Base-by-base conservation (phyloP, 306 rosid genomes). In the Vigna mungo region DNA sequence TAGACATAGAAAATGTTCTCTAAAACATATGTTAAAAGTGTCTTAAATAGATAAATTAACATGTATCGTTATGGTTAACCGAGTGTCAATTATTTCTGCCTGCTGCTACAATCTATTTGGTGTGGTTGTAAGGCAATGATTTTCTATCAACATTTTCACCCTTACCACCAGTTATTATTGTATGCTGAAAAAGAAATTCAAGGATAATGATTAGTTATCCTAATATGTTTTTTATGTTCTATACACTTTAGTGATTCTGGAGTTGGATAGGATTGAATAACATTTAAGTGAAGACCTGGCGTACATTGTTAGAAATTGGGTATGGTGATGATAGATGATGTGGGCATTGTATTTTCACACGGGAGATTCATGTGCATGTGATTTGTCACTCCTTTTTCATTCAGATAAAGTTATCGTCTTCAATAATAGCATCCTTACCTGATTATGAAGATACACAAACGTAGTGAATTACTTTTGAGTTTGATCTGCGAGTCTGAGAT, bases 401-500 rank as follows among this genome's bases (percentile, higher is more conserved):
- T 56, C 15, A 17, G 54, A 56, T 44, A 34, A 12, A 36, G 20
- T 41, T 43, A 34, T 54, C 71, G 23, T 78, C 37, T 78, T 17
- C 70, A 20, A 37, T 10, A 21, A 2, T 20, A 37, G 47, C 14
- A 44, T 75, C 36, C 9, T 25, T 4, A 66, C 17, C 53, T 9
- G 20, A 54, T 54, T 41, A 6, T 17, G 53, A 7, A 9, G 30
- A 36, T 14, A 30, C 49, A 13, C 32, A 23, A 56, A 46, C 60
- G 32, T 58, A 12, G 55, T 59, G 27, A 60, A 71, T 64, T 71
- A 51, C 48, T 78, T 56, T 56, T 47, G 52, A 44, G 25, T 68
- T 77, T 67, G 59, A 67, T 54, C 55, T 14, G 43, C 18, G 69
- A 30, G 21, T 14, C 13, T 46, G 5, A 56, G 36, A 23, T 11